Percentiles rank a stretch among this genome's conserved stretches.
Evolutionary conservation across 2,329 filamentous ascomycete genomes (phyloP).

Genomic region (Atkinsonella hypoxylon): DNA sequence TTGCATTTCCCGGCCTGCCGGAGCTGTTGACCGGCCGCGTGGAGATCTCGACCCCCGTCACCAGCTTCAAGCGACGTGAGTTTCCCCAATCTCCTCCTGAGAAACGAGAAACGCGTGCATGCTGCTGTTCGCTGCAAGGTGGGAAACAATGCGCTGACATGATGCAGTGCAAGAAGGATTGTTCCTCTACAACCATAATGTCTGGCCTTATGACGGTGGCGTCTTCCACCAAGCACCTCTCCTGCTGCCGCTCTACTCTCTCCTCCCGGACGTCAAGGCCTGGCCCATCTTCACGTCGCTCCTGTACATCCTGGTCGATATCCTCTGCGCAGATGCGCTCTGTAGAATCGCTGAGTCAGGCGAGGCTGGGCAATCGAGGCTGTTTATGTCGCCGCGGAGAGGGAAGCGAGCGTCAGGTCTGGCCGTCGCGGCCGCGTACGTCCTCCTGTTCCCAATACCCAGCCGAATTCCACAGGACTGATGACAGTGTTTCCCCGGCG

Average conservation of each 20-base stretch:
- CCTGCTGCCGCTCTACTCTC: conserved; percentile 79
- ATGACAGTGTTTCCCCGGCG: neutral
- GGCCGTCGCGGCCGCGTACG: conserved; percentile 68
- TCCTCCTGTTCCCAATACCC: neutral
- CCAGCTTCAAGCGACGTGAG: conserved; percentile 93
- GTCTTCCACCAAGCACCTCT: conserved; percentile 75
- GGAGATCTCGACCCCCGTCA: conserved; percentile 93
- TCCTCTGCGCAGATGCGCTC: conserved; percentile 71
- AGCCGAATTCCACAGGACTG: neutral
- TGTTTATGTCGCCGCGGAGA: conserved; percentile 69
- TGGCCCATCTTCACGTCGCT: conserved; percentile 65
- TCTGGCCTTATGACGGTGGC: conserved; percentile 93
- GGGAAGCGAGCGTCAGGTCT: conserved; percentile 62
- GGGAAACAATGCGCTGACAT: neutral
- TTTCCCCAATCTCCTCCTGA: too few relatives aligned
- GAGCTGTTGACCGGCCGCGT: conserved; percentile 81
- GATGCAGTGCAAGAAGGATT: conserved; percentile 80
- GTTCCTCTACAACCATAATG: conserved; percentile 90
- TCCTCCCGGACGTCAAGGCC: conserved; percentile 59
- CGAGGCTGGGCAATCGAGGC: conserved; percentile 59
- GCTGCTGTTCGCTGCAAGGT: too few relatives aligned
- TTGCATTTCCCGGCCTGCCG: conserved; percentile 70
- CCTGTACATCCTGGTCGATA: conserved; percentile 69
- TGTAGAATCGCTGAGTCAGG: conserved; percentile 70
- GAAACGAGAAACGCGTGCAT: too few relatives aligned